A percentile compares a stretch with the other conserved stretches of the same genome.
phyloP scores from a whole-genome alignment of 495 filamentous ascomycete species.

The Neurospora sp. region DNA sequence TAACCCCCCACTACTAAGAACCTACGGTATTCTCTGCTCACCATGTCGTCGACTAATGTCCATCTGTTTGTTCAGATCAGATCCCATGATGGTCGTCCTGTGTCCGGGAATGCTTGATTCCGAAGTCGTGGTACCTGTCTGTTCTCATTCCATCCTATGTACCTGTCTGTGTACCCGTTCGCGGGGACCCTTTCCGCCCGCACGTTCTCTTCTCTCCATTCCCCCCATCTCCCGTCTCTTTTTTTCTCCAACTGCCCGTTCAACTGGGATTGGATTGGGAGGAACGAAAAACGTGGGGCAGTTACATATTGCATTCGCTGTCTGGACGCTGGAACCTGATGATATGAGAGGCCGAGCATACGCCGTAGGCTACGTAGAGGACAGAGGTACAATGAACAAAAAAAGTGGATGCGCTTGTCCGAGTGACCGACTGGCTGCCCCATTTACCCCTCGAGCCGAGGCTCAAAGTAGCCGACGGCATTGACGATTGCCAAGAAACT shows the following conservation, averaged over 20 bases:
- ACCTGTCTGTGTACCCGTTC: neutral
- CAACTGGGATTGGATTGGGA: neutral
- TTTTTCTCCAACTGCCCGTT: neutral
- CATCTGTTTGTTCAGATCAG: neutral
- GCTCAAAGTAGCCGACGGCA: conserved; percentile 11
- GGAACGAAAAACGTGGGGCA: neutral
- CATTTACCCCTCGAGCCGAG: conserved; percentile 19
- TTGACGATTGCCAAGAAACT: neutral
- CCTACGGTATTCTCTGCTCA: neutral
- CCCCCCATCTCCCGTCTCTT: neutral
- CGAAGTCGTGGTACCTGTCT: neutral
- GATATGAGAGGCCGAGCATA: neutral
- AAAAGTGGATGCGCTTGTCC: conserved; percentile 13
- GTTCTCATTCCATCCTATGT: neutral
- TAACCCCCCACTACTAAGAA: neutral
- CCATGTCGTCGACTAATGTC: neutral
- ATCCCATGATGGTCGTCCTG: neutral
- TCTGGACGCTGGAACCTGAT: neutral
- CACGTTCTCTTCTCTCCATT: neutral
- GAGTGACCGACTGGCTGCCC: conserved; percentile 2
- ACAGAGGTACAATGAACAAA: conserved; percentile 1
- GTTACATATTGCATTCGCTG: neutral
- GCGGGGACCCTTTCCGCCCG: neutral
- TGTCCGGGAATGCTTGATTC: neutral
- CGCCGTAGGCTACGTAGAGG: neutral